Percentiles rank a stretch among this genome's conserved stretches.
These are phyloP conservation scores for Fusarium torreyae DNA, from an alignment of 2,329 filamentous ascomycete species.

Conservation along the genomic window DNA sequence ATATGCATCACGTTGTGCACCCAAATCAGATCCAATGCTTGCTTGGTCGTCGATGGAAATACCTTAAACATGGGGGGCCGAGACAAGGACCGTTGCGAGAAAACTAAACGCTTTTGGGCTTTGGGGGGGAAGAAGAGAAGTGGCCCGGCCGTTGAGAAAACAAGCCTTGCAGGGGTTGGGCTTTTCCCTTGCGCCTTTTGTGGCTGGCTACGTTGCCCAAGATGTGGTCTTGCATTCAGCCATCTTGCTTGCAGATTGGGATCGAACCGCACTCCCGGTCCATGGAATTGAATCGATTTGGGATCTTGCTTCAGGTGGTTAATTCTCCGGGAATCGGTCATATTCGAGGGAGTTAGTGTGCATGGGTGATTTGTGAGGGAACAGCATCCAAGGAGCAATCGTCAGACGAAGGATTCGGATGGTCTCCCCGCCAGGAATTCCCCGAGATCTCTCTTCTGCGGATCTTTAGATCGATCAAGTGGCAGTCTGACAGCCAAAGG, in stretches of 20 bases:
- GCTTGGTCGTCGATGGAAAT: too few species aligned
- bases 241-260: conserved; percentile 20
- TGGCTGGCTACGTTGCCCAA: background rate
- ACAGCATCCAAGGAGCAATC: background rate
- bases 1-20: conserved; percentile 8
- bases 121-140: background rate
- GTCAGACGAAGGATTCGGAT: background rate
- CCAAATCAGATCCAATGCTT: background rate
- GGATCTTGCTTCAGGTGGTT: background rate
- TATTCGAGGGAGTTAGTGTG: conserved; percentile 2
- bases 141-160: conserved; percentile 19
- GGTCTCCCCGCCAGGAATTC: background rate
- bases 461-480: conserved; percentile 9
- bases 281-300: conserved; percentile 13
- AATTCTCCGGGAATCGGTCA: conserved; percentile 14
- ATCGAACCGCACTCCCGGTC: conserved; percentile 30
- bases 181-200: conserved; percentile 1
- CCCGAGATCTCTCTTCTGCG: background rate
- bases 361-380: background rate
- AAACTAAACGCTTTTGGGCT: conserved; percentile 16
- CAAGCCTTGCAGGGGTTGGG: conserved; percentile 31
- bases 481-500: background rate
- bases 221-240: conserved; percentile 1
- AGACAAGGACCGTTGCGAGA: conserved; percentile 1
- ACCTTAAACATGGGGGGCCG: background rate